phyloP scores from a whole-genome alignment of 768 basidiomycete species.

The Floccularia luteovirens region DNA sequence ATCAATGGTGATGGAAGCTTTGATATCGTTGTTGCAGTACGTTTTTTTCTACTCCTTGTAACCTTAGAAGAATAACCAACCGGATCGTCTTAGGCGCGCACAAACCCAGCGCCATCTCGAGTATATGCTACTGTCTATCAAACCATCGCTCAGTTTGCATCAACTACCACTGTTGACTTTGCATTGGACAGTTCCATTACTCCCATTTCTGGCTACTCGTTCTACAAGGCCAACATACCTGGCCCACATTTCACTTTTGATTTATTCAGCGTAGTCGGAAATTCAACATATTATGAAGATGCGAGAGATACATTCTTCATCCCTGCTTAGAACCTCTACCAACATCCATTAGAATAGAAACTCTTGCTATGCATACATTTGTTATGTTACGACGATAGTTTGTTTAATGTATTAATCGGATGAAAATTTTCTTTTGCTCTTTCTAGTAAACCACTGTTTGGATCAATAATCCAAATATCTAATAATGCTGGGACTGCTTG shows the following conservation, averaged over 20 bases:
- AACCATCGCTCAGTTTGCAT: neutral
- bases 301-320: slow-evolving; percentile 1
- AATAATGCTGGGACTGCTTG: too few species aligned
- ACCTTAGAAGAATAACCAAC: neutral
- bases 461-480: too few species aligned
- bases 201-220: neutral
- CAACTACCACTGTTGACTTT: neutral
- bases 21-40: slow-evolving; percentile 3
- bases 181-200: neutral
- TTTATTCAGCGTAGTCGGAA: neutral
- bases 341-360: too few species aligned
- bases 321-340: neutral
- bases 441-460: too few species aligned
- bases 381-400: too few species aligned
- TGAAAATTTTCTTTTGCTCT: too few species aligned
- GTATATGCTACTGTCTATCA: neutral
- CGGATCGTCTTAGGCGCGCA: neutral
- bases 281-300: neutral
- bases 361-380: too few species aligned
- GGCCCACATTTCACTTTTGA: neutral
- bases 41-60: neutral
- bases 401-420: too few species aligned
- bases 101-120: neutral
- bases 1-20: slow-evolving; percentile 14
- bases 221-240: slow-evolving; percentile 1